A percentile compares a stretch with the other conserved stretches of the same genome.
Conservation (phyloP, 2,329 filamentous ascomycete species). For the Knoxdaviesia proteae region DNA sequence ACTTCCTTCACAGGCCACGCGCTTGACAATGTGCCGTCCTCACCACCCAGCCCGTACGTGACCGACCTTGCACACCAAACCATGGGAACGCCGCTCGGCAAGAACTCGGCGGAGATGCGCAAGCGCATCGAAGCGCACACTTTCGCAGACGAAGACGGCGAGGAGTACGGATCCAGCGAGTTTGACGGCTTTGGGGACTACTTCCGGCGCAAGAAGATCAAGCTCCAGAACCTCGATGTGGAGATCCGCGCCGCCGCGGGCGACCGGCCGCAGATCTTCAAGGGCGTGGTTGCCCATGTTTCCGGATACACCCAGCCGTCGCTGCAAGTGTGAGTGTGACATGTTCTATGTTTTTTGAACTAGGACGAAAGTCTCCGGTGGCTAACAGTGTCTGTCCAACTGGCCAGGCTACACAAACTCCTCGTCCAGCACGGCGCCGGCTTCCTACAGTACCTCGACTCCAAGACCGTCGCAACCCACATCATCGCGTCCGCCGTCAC, state of each 20-base stretch:
- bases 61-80: constrained; percentile 3
- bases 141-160: constrained; percentile 65
- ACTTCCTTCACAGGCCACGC: too few species aligned
- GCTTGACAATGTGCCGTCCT: too few species aligned
- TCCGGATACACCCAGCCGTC: constrained; percentile 94
- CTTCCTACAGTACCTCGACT: constrained; percentile 85
- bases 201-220: constrained; percentile 88
- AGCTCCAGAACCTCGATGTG: constrained; percentile 83
- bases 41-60: too few species aligned
- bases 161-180: constrained; percentile 71
- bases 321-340: constrained; percentile 41
- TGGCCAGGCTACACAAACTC: constrained; percentile 46
- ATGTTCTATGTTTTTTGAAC: background rate
- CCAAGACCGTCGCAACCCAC: constrained; percentile 86
- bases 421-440: constrained; percentile 87
- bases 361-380: too few species aligned
- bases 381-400: background rate
- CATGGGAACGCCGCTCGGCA: constrained; percentile 41
- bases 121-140: constrained; percentile 44
- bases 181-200: constrained; percentile 88
- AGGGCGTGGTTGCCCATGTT: constrained; percentile 73
- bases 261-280: constrained; percentile 70
- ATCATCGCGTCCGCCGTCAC: constrained; percentile 83
- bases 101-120: constrained; percentile 39
- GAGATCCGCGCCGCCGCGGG: constrained; percentile 49